These are phyloP conservation scores for Camellia lanceoleosa DNA, from an alignment of 148 eudicot species.

Conservation along the genomic window DNA sequence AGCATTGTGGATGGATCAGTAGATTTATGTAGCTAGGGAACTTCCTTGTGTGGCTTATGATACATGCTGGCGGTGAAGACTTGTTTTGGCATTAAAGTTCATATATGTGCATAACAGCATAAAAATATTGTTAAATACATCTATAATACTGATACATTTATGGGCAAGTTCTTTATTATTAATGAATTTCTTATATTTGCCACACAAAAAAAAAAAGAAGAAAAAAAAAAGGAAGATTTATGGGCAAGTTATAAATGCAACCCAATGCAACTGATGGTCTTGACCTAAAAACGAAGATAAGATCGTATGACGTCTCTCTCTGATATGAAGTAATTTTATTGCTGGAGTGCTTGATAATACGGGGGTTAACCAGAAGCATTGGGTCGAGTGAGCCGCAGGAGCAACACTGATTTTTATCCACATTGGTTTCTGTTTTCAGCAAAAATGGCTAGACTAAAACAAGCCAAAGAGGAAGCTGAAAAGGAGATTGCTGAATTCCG, in stretches of 20 bases:
- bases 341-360: neutral
- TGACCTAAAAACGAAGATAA: neutral
- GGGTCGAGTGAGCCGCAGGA: too few relatives aligned
- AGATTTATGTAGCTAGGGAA: neutral
- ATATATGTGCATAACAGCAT: neutral
- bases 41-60: neutral
- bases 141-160: neutral
- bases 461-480: constrained; percentile 92
- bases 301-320: neutral
- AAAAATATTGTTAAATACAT: neutral
- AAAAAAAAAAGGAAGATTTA: too few relatives aligned
- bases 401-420: neutral
- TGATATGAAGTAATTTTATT: constrained; percentile 2
- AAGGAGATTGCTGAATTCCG: constrained; percentile 87
- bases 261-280: neutral
- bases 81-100: neutral
- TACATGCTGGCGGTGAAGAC: neutral
- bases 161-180: too few relatives aligned
- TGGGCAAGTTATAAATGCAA: neutral
- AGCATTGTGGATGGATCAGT: neutral
- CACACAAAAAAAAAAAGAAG: too few relatives aligned
- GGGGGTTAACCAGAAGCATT: too few relatives aligned
- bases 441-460: constrained; percentile 77
- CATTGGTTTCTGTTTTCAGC: constrained; percentile 33
- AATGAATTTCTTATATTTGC: too few relatives aligned